Evolutionary conservation across 1,284 basidiomycete genomes (phyloP).

Genomic region (Ustilago cynodontis): DNA sequence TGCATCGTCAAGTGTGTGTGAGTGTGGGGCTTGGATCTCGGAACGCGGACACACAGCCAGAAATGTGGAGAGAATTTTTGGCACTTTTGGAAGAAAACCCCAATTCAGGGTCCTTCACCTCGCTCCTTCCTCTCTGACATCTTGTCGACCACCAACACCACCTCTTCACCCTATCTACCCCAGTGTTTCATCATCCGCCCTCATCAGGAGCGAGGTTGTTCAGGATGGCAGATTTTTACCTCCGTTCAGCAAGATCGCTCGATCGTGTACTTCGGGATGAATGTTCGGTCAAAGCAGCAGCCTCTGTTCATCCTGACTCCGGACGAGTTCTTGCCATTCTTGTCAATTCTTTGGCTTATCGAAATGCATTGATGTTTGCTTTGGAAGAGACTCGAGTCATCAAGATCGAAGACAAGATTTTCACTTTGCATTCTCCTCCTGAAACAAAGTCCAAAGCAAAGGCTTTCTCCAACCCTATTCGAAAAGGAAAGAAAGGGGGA

Average conservation of each 20-base stretch:
- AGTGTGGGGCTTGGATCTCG: slow-evolving; percentile 3
- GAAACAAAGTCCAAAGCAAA: slow-evolving; percentile 1
- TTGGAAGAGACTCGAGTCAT: slow-evolving; percentile 36
- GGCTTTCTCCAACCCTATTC: too few species aligned
- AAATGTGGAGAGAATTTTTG: slow-evolving; percentile 22
- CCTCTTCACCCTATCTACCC: background rate
- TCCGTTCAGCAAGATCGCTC: slow-evolving; percentile 55
- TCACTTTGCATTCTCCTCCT: slow-evolving; percentile 16
- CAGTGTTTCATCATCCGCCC: too few species aligned
- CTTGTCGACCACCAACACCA: background rate
- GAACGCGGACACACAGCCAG: slow-evolving; percentile 7
- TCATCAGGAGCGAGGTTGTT: too few species aligned
- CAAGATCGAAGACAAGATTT: slow-evolving; percentile 42
- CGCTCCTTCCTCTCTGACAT: background rate
- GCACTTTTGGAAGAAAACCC: slow-evolving; percentile 14
- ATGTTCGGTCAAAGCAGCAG: slow-evolving; percentile 60
- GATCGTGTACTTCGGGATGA: slow-evolving; percentile 54
- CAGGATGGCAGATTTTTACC: slow-evolving; percentile 63
- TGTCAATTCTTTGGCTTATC: slow-evolving; percentile 59
- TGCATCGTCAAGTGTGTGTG: too few species aligned
- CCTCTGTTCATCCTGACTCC: slow-evolving; percentile 45
- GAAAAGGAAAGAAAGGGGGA: background rate
- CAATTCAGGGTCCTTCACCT: slow-evolving; percentile 3
- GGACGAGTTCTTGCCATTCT: slow-evolving; percentile 60
- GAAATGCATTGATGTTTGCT: slow-evolving; percentile 39